Percentiles rank a stretch among this genome's conserved stretches.
Conservation (phyloP, 129 eudicot genomes). For the Flaveria bidentis region DNA sequence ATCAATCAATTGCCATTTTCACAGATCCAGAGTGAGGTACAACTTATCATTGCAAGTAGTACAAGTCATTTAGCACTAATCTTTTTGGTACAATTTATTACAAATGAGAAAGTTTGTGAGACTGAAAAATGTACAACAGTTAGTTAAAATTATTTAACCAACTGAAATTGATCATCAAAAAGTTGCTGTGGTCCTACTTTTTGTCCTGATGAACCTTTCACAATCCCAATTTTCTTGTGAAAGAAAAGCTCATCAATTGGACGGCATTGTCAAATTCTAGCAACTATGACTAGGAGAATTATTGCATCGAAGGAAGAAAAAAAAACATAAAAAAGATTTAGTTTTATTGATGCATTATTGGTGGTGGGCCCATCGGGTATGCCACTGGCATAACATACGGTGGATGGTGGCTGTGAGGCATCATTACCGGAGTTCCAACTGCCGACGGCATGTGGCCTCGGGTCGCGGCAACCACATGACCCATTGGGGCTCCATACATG, state of each 20-base stretch:
- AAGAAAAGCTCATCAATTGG: conserved; percentile 38
- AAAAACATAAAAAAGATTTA: not conserved
- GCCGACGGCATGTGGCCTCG: conserved; percentile 83
- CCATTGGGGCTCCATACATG: conserved; percentile 86
- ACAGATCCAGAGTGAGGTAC: conserved; percentile 25
- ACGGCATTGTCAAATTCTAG: conserved; percentile 35
- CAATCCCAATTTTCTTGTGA: conserved; percentile 37
- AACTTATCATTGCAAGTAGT: conserved; percentile 18
- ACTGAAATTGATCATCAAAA: conserved; percentile 44
- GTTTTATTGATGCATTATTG: conserved; percentile 64
- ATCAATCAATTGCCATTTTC: conserved; percentile 20
- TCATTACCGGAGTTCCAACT: conserved; percentile 92
- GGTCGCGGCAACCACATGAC: conserved; percentile 68
- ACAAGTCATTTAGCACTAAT: conserved; percentile 32
- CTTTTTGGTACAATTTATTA: conserved; percentile 29
- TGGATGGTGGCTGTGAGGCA: conserved; percentile 70
- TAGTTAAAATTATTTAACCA: conserved; percentile 43
- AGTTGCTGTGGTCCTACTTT: conserved; percentile 39
- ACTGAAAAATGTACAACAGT: conserved; percentile 39
- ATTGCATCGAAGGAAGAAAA: conserved; percentile 34
- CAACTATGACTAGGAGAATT: conserved; percentile 38
- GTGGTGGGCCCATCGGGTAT: conserved; percentile 84
- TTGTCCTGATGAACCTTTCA: conserved; percentile 41
- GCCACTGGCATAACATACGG: conserved; percentile 78
- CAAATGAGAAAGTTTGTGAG: conserved; percentile 21